Percentiles rank a stretch among this genome's conserved stretches.
These are phyloP conservation scores for Dactylellina cionopaga DNA, from an alignment of 2,329 filamentous ascomycete species.

Conservation along the genomic window DNA sequence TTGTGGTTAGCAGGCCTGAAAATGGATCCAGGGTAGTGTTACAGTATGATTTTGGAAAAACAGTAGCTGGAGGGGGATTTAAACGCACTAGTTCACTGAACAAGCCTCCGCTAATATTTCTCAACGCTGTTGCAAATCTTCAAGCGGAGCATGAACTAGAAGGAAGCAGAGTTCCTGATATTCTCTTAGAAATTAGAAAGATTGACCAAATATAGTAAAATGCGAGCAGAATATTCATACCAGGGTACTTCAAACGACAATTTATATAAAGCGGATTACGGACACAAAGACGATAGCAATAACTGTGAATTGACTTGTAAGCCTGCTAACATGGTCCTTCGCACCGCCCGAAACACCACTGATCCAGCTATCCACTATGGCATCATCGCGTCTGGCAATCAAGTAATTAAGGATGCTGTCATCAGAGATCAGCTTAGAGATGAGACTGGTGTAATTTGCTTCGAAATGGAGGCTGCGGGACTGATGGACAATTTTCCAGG, in stretches of 20 bases:
- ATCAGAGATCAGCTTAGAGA: conserved; percentile 18
- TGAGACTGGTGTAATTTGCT: conserved; percentile 16
- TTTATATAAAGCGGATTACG: conserved; percentile 22
- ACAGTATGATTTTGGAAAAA: conserved; percentile 45
- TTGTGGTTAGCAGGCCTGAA: conserved; percentile 37
- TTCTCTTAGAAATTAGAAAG: conserved; percentile 11
- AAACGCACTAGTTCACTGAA: conserved; percentile 3
- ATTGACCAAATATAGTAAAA: not conserved
- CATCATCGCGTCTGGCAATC: conserved; percentile 31
- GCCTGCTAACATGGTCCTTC: not conserved
- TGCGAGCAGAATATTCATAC: not conserved
- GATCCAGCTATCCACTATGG: conserved; percentile 21
- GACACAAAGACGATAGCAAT: not conserved
- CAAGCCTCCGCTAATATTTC: conserved; percentile 13
- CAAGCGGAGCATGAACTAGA: conserved; percentile 14
- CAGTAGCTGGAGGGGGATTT: conserved; percentile 16
- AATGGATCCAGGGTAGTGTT: conserved; percentile 17
- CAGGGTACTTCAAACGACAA: conserved; percentile 18
- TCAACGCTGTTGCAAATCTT: conserved; percentile 15
- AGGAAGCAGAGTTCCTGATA: conserved; percentile 3
- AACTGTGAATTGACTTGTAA: conserved; percentile 19
- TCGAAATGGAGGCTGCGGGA: conserved; percentile 43
- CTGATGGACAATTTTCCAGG: conserved; percentile 29
- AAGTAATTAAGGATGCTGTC: conserved; percentile 31
- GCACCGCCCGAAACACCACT: not conserved